Evolutionary conservation across 73 alveolate genomes (phyloP).

Genomic region (Paramecium sonneborni): DNA sequence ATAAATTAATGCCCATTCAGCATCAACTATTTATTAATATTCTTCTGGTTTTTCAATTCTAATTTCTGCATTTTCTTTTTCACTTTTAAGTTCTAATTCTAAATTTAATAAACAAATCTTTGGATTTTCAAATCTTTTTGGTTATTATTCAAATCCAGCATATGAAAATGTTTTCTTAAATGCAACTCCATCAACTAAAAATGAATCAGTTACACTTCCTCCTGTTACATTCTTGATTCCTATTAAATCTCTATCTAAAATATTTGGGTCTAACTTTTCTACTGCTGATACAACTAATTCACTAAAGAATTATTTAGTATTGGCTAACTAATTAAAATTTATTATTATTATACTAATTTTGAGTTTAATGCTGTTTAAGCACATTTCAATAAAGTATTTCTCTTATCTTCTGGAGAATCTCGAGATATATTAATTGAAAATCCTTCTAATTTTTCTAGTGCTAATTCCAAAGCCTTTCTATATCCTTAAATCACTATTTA

Average conservation of each 20-base stretch:
- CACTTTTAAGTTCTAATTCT: constrained; percentile 97
- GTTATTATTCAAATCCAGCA: constrained; percentile 98
- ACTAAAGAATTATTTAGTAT: constrained; percentile 94
- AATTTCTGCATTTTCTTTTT: constrained; percentile 94
- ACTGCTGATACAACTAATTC: constrained; percentile 97
- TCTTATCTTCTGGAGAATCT: constrained; percentile 77
- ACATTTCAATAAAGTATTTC: constrained; percentile 87
- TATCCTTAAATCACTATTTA: constrained; percentile 89
- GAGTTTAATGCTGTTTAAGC: constrained; percentile 91
- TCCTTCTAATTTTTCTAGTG: constrained; percentile 80
- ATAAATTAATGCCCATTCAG: constrained; percentile 98
- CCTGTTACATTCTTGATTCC: constrained; percentile 95
- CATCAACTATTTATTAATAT: constrained; percentile 95
- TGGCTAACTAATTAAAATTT: constrained; percentile 69
- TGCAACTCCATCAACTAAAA: constrained; percentile 96
- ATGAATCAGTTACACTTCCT: constrained; percentile 88
- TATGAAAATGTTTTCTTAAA: constrained; percentile 96
- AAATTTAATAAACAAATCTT: constrained; percentile 87
- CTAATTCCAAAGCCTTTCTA: constrained; percentile 82
- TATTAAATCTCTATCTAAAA: constrained; percentile 80
- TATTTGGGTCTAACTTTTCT: constrained; percentile 85
- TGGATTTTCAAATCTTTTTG: constrained; percentile 93
- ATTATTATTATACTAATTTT: constrained; percentile 29
- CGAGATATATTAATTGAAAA: constrained; percentile 77
- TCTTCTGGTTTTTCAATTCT: constrained; percentile 95